Evolutionary conservation across 176 grass and related monocot genomes (phyloP), one percentile per base, ranked within the genome.

Genomic region (Triticum urartu): DNA sequence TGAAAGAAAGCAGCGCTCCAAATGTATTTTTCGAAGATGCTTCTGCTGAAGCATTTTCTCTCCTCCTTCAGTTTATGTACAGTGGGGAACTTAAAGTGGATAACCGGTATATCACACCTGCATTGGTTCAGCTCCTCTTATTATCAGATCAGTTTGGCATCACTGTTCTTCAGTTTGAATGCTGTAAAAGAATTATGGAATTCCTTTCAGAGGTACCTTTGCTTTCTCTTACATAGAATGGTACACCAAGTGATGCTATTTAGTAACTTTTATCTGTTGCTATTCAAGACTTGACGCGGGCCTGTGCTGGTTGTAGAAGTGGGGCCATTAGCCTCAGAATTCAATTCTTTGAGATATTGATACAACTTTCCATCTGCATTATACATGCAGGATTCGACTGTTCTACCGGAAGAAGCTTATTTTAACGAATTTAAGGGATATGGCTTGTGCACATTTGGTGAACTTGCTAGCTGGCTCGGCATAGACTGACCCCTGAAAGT

Each of bases 41-140:
- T 82, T 84, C 91, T 62, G 63, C 75, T 21, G 90, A 98, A 88
- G 88, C 90, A 39, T 95, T 98, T 39, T 89, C 73, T 81, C 86
- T 92, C 48, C 91, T 98, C 72, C 68, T 98, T 60, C 90, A 88
- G 65, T 98, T 95, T 90, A 91, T 98, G 96, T 98, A 98, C 71
- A 82, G 77, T 65, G 89, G 91, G 52, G 68, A 87, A 87, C 86
- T 98, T 87, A 89, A 85, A 72, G 77, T 94, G 70, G 85, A 92
- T 18, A 70, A 56, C 32, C 34, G 14, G 33, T 85, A 91, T 85
- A 86, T 84, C 28, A 91, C 81, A 78, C 52, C 88, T 8, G 50
- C 91, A 40, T 75, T 98, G 75, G 39, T 95, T 56, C 77, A 92
- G 64, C 75, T 98, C 12, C 93, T 98, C 62, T 86, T 98, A 30